Evolutionary conservation across 768 basidiomycete species (phyloP), one percentile per base, ranked within the genome.

Genomic region (Inosperma sp.): DNA sequence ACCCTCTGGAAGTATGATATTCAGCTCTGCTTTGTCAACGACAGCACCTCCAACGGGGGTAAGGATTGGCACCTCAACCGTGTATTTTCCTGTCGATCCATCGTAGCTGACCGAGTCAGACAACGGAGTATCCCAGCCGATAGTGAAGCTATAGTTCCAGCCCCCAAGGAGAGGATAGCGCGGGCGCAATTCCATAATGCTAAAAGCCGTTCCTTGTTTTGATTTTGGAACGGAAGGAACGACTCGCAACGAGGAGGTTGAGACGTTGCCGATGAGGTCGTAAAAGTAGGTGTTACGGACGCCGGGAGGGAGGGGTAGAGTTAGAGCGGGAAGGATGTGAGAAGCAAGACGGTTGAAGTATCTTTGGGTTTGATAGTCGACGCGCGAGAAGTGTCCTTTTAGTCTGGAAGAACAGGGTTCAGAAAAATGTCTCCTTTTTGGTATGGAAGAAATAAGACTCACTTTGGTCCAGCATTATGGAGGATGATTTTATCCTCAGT

Each of bases 131-230:
- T 97, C 93, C 79, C 88, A 99, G 2, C 96, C 96, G 3, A 97
- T 75, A 5, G 91, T 93, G 72, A 94, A 98, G 35, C 75, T 83
- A 67, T 95, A 98, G 63, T 96, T 98, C 96, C 96, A 99, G 35
- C 95, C 93, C 25, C 96, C 96, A 59, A 98, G 66, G 37, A 99
- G 62, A 26, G 96, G 96, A 67, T 93, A 99, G 37, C 96, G 80
- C 0, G 96, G 95, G 33, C 76, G 77, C 42, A 98, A 65, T 60
- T 97, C 93, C 21, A 99, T 74, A 19, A 86, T 55, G 47, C 88
- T 88, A 60, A 76, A 74, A 36, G 79, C 75, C 49, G 72, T 75
- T 12, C 70, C 68, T 50, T 73, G 74, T 52, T 69, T 68, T n/a
- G 75, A 75, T 59, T 82, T 82, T 3, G 84, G 73, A 5, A 77